A percentile compares a stretch with the other conserved stretches of the same genome.
Evolutionary conservation across 306 rosid genomes (phyloP).

Genomic region (Lathyrus tuberosus): DNA sequence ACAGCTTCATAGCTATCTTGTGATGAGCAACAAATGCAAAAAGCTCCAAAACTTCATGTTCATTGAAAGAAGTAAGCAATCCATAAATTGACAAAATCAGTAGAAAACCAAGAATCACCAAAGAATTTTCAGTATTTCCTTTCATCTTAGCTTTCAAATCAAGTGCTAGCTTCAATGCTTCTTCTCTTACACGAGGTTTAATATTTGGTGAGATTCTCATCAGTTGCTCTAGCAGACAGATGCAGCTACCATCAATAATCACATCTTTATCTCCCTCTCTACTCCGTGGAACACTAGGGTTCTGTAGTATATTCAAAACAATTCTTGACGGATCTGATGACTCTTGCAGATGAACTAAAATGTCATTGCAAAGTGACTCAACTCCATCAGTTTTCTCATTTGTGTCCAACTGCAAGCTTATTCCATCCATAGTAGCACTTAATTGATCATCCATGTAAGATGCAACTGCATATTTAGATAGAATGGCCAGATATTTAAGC

Average conservation of each 20-base stretch:
- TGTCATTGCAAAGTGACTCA: not conserved
- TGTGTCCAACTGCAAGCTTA: not conserved
- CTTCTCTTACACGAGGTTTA: constrained; percentile 2
- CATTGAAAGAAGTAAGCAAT: constrained; percentile 15
- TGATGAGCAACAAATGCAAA: constrained; percentile 5
- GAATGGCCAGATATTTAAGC: constrained; percentile 6
- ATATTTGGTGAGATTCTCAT: constrained; percentile 12
- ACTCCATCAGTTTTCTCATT: not conserved
- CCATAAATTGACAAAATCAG: constrained; percentile 20
- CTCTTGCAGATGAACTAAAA: constrained; percentile 1
- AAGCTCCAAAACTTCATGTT: constrained; percentile 7
- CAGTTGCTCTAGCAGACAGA: constrained; percentile 24
- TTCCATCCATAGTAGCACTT: constrained; percentile 22
- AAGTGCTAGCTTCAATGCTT: constrained; percentile 13
- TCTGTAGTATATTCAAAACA: constrained; percentile 49
- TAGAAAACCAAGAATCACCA: constrained; percentile 13
- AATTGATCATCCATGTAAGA: constrained; percentile 2
- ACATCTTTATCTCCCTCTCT: constrained; percentile 25
- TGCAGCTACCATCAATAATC: constrained; percentile 27
- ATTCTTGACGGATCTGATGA: constrained; percentile 52
- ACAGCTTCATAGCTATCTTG: constrained; percentile 19
- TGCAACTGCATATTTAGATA: constrained; percentile 5
- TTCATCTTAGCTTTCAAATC: constrained; percentile 17
- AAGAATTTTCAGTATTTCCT: not conserved
- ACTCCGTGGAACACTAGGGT: constrained; percentile 34